Base-by-base conservation (phyloP, 140 eudicot species). In the Anethum foeniculum region DNA sequence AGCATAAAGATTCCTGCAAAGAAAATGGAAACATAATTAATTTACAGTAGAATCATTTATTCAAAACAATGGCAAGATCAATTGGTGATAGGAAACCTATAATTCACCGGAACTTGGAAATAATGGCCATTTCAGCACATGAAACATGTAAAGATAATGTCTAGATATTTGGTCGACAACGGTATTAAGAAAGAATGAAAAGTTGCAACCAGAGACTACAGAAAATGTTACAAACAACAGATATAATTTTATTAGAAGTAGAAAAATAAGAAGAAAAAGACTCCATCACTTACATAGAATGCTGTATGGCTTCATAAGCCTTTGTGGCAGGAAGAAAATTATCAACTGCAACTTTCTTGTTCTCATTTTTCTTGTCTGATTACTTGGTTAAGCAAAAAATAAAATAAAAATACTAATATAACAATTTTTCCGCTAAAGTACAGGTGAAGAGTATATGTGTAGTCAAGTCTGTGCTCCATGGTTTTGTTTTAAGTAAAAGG, bases 291-390 rank as follows among this genome's bases (percentile, higher is more conserved):
- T 86, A 93, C 98, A 91, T 88, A 15, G 98, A 91, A 79, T 86
- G 82, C 73, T 90, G 93, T 81, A 91, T 85, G 18, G 98, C 96
- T 54, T 91, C 91, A n/a, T 80, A 83, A 25, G 97, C 98, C 56
- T 82, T 81, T n/a, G 86, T 79, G 81, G 91, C 90, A 18, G 97
- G 94, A 78, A 93, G 89, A 80, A 93, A 93, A 79, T 93, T 89
- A 76, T 91, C 86, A 71, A 91, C 98, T n/a, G 94, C 98, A 76
- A 93, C 98, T 68, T 93, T 93, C 86, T 93, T 91, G 89, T 91
- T 93, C 90, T 93, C 98, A 16, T 93, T 93, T 85, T 93, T 93
- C 90, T 93, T 91, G 83, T 93, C 97, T 93, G 79, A 75, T 73
- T 71, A 71, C 8, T 65, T n/a, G 5, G 86, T 85, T 83, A 85